These are phyloP conservation scores for Amanita brunnescens DNA, from an alignment of 768 basidiomycete genomes.

Conservation along the genomic window DNA sequence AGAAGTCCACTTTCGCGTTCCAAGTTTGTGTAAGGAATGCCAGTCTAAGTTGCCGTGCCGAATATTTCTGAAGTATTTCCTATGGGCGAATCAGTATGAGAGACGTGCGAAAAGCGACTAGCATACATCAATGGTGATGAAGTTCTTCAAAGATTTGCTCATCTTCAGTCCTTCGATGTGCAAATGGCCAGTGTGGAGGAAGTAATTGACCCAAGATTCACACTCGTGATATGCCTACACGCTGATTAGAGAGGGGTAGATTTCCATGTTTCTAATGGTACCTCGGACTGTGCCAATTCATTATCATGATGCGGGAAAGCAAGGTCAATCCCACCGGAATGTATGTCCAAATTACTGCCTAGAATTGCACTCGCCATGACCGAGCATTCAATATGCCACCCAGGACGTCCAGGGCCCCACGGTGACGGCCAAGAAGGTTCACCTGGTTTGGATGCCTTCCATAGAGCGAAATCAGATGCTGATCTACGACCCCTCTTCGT, in stretches of 20 bases:
- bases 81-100: constrained; percentile 19
- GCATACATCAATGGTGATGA: constrained; percentile 89
- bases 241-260: neutral
- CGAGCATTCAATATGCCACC: constrained; percentile 99
- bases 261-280: constrained; percentile 16
- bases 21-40: constrained; percentile 88
- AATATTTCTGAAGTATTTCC: constrained; percentile 81
- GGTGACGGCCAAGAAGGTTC: constrained; percentile 96
- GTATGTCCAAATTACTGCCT: constrained; percentile 91
- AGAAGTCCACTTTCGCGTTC: constrained; percentile 93
- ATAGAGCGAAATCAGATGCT: constrained; percentile 91
- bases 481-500: constrained; percentile 58
- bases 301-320: constrained; percentile 99
- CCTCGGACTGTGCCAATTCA: constrained; percentile 97
- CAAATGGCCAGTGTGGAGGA: constrained; percentile 95
- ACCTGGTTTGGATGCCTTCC: constrained; percentile 95
- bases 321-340: constrained; percentile 93
- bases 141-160: constrained; percentile 99
- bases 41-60: constrained; percentile 82
- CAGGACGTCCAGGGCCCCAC: constrained; percentile 94
- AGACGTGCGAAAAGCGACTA: neutral
- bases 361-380: constrained; percentile 94
- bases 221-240: constrained; percentile 87
- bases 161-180: constrained; percentile 99
- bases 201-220: constrained; percentile 95